These are phyloP conservation scores for Tylopilus balloui DNA, from an alignment of 768 basidiomycete species.

Conservation along the genomic window DNA sequence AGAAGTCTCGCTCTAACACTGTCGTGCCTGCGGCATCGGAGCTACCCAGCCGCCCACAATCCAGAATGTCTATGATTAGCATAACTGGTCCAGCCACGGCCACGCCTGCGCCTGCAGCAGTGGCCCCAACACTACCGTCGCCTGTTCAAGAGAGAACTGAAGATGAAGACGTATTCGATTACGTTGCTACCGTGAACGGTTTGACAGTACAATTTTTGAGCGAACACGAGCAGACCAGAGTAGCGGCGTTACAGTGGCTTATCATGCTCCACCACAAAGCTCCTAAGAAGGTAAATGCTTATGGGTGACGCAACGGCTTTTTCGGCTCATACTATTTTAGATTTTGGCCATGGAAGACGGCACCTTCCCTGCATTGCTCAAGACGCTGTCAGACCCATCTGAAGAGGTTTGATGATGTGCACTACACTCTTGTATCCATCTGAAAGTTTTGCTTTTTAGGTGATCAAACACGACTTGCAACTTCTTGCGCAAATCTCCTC, in stretches of 20 bases:
- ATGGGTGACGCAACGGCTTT: not conserved
- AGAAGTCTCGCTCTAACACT: constrained; percentile 23
- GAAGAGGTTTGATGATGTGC: constrained; percentile 62
- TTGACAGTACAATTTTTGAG: constrained; percentile 91
- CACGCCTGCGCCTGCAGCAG: constrained; percentile 27
- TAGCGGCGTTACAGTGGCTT: constrained; percentile 95
- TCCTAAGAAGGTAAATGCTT: constrained; percentile 72
- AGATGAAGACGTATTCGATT: constrained; percentile 80
- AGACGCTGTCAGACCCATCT: constrained; percentile 93
- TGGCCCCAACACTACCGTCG: constrained; percentile 27
- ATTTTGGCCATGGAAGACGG: constrained; percentile 95
- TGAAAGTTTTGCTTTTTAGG: constrained; percentile 40
- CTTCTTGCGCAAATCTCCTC: constrained; percentile 96
- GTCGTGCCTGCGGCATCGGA: constrained; percentile 29
- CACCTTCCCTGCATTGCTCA: constrained; percentile 91
- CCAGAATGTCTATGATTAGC: constrained; percentile 50
- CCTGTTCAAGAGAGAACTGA: constrained; percentile 39
- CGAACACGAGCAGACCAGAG: constrained; percentile 94
- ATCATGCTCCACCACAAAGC: constrained; percentile 99
- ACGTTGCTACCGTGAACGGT: constrained; percentile 87
- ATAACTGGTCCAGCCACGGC: constrained; percentile 34
- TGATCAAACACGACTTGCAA: constrained; percentile 94
- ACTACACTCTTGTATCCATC: not conserved
- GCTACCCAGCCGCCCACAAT: constrained; percentile 54
- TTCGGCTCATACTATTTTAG: constrained; percentile 36